Percentiles rank a stretch among this genome's conserved stretches.
phyloP scores from a whole-genome alignment of 495 filamentous ascomycete genomes.

The Chaetomium cochliodes region DNA sequence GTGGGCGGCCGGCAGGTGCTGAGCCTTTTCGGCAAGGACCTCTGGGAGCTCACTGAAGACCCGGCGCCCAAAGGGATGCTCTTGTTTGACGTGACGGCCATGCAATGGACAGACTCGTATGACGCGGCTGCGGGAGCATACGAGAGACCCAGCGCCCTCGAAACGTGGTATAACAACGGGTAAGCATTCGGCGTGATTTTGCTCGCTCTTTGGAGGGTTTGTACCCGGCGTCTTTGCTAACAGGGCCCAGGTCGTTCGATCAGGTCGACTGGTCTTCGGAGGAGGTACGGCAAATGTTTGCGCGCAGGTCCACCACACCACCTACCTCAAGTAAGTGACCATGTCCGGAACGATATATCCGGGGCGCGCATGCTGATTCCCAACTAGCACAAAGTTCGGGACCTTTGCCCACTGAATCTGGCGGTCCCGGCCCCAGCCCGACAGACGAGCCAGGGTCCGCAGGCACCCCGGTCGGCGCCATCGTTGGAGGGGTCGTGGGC shows the following conservation, averaged over 20 bases:
- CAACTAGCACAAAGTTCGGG: background rate
- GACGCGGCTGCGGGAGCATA: background rate
- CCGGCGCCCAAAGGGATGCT: background rate
- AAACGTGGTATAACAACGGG: slow-evolving; percentile 2
- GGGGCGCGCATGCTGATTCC: background rate
- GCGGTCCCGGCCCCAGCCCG: background rate
- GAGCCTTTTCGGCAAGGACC: background rate
- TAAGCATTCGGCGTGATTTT: background rate
- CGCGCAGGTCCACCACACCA: background rate
- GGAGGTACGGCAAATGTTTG: background rate
- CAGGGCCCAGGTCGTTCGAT: background rate
- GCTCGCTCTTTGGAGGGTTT: background rate
- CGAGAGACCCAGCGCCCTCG: background rate
- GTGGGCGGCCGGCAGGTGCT: background rate
- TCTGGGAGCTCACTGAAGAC: background rate
- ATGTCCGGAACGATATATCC: background rate
- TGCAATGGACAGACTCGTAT: background rate
- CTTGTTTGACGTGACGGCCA: background rate
- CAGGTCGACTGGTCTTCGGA: background rate
- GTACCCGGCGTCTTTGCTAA: background rate
- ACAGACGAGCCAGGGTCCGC: background rate
- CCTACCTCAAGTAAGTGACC: slow-evolving; percentile 1
- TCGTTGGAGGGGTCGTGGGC: background rate
- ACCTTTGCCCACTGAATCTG: background rate
- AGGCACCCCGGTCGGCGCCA: background rate